Conservation (phyloP, 2,329 filamentous ascomycete genomes). For the Pyrenochaeta sp. region DNA sequence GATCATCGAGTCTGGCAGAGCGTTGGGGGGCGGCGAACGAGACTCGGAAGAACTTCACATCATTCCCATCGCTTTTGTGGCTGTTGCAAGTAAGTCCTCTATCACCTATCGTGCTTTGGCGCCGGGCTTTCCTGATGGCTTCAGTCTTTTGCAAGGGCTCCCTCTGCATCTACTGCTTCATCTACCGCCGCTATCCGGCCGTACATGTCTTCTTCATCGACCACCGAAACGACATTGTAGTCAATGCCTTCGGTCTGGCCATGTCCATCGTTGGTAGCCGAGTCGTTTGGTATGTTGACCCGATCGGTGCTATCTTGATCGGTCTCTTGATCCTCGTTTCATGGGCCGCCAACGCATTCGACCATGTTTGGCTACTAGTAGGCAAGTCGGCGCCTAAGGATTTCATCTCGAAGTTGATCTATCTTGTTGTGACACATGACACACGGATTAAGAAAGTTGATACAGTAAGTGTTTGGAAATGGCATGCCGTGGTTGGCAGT, state of each 20-base stretch:
- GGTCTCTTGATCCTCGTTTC: conserved; percentile 69
- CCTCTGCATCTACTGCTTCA: conserved; percentile 64
- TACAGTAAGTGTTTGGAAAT: conserved; percentile 49
- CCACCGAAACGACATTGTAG: conserved; percentile 65
- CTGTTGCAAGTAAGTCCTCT: conserved; percentile 59
- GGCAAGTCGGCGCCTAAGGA: conserved; percentile 68
- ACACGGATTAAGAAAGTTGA: conserved; percentile 65
- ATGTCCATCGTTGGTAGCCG: conserved; percentile 65
- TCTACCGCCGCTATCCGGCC: conserved; percentile 62
- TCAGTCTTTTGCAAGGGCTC: conserved; percentile 61
- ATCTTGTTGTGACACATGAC: conserved; percentile 65
- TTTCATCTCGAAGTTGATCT: conserved; percentile 65
- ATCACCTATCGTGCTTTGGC: not conserved
- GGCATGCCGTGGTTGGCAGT: not conserved
- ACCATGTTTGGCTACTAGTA: conserved; percentile 69
- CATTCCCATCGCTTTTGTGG: conserved; percentile 64
- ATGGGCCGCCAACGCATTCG: conserved; percentile 68
- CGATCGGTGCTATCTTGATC: conserved; percentile 68
- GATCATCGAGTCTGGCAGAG: conserved; percentile 66
- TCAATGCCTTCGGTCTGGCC: conserved; percentile 64
- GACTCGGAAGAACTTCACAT: conserved; percentile 59
- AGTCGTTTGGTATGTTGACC: conserved; percentile 68
- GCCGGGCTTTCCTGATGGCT: conserved; percentile 4
- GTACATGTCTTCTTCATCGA: conserved; percentile 67
- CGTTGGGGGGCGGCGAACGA: conserved; percentile 56